phyloP scores from a whole-genome alignment of 352 stramenopile species.

The Globisporangium okanoganense region DNA sequence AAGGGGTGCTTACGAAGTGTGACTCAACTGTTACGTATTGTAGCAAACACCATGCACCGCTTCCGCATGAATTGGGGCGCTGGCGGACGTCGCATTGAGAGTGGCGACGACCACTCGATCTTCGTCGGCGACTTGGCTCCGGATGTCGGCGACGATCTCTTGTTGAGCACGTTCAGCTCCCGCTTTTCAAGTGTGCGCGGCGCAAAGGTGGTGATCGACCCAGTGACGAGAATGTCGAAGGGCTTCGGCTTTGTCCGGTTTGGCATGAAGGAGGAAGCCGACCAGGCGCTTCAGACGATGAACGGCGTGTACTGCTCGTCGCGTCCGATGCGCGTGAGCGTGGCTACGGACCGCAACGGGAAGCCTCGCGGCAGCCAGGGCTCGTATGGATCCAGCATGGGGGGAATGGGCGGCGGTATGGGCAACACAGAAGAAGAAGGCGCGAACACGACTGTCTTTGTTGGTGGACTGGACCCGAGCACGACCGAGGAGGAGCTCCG shows the following conservation, averaged over 20 bases:
- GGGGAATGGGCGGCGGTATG: constrained; percentile 8
- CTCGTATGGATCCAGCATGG: constrained; percentile 17
- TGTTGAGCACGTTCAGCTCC: constrained; percentile 79
- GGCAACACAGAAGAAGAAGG: constrained; percentile 46
- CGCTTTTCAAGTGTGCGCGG: constrained; percentile 80
- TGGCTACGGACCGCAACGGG: constrained; percentile 81
- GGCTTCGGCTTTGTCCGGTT: constrained; percentile 93
- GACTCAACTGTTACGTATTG: not conserved
- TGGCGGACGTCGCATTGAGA: constrained; percentile 82
- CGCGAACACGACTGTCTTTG: constrained; percentile 90
- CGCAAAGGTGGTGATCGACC: constrained; percentile 90
- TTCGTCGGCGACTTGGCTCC: constrained; percentile 91
- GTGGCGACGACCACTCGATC: constrained; percentile 84
- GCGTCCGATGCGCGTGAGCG: constrained; percentile 86
- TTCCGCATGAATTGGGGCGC: constrained; percentile 93
- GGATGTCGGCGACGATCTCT: constrained; percentile 85
- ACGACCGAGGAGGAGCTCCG: constrained; percentile 85
- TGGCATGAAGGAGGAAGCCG: constrained; percentile 80
- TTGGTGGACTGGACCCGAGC: constrained; percentile 80
- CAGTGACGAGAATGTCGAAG: constrained; percentile 87
- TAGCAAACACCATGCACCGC: constrained; percentile 84
- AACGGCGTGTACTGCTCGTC: constrained; percentile 87
- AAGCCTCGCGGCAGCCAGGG: constrained; percentile 25
- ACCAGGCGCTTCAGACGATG: constrained; percentile 88
- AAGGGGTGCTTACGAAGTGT: not conserved